These are phyloP conservation scores for Heliamphora exappendiculata DNA, from an alignment of 148 eudicot genomes.

Conservation along the genomic window DNA sequence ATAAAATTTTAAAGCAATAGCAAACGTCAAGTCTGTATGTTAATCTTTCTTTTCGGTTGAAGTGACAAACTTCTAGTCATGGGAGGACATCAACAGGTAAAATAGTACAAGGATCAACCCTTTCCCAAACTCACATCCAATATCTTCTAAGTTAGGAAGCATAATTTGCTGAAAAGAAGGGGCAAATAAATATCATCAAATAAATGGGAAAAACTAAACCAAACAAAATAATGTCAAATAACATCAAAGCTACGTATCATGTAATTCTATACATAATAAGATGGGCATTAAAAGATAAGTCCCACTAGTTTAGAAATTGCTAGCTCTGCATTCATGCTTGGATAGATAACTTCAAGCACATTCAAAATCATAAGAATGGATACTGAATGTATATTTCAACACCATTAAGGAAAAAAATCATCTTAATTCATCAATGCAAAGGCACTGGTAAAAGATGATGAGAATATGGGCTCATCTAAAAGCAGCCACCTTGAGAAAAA, in stretches of 20 bases:
- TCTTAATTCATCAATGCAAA: neutral
- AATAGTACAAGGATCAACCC: neutral
- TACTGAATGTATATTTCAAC: neutral
- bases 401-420: neutral
- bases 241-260: neutral
- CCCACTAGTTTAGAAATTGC: neutral
- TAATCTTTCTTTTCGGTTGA: neutral
- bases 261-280: neutral
- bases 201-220: neutral
- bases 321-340: neutral
- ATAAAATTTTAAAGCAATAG: neutral
- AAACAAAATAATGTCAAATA: neutral
- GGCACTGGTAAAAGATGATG: neutral
- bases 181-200: neutral
- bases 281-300: neutral
- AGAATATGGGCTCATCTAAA: neutral
- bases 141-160: neutral
- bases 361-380: neutral
- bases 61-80: neutral
- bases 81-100: neutral
- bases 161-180: neutral
- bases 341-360: neutral
- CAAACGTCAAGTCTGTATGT: neutral
- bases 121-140: neutral
- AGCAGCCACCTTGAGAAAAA: conserved; percentile 1